A percentile compares a stretch with the other conserved stretches of the same genome.
phyloP scores from a whole-genome alignment of 495 filamentous ascomycete species.

The Hypoxylon lienhwacheense region DNA sequence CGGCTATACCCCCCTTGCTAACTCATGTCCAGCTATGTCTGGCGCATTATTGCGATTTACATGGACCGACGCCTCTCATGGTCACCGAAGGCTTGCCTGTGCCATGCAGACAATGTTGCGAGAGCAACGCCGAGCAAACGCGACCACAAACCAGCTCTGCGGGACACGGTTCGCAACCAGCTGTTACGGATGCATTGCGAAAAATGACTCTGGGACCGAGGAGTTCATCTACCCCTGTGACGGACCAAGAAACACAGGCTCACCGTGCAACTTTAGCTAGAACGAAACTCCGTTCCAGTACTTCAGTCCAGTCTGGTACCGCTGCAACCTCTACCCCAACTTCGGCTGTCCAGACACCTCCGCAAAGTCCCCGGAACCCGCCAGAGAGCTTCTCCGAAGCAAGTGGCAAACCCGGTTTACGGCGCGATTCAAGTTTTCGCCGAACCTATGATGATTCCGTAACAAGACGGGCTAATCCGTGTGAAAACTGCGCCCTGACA shows the following conservation, averaged over 20 bases:
- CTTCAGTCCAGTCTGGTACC: constrained; percentile 13
- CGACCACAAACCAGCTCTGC: constrained; percentile 43
- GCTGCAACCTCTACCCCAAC: constrained; percentile 28
- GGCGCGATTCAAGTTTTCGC: constrained; percentile 54
- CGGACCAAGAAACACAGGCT: constrained; percentile 46
- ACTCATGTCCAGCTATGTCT: constrained; percentile 75
- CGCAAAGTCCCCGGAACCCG: constrained; percentile 59
- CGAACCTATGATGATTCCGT: constrained; percentile 61
- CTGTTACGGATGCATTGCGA: constrained; percentile 46
- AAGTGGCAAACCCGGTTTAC: constrained; percentile 36
- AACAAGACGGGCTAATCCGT: constrained; percentile 55
- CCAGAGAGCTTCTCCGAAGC: constrained; percentile 35
- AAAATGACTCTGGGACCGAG: constrained; percentile 44
- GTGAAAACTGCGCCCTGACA: constrained; percentile 64
- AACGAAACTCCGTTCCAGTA: constrained; percentile 22
- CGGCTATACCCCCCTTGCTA: constrained; percentile 41
- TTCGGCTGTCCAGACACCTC: constrained; percentile 61
- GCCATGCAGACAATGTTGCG: constrained; percentile 73
- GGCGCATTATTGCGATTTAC: constrained; percentile 94
- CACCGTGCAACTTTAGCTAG: constrained; percentile 45
- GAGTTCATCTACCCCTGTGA: constrained; percentile 46
- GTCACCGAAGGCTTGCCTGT: constrained; percentile 87
- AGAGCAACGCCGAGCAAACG: constrained; percentile 39
- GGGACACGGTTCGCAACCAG: constrained; percentile 37
- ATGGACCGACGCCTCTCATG: constrained; percentile 92